These are phyloP conservation scores for Candida loeiensis DNA, from an alignment of 805 yeast species.

Conservation along the genomic window DNA sequence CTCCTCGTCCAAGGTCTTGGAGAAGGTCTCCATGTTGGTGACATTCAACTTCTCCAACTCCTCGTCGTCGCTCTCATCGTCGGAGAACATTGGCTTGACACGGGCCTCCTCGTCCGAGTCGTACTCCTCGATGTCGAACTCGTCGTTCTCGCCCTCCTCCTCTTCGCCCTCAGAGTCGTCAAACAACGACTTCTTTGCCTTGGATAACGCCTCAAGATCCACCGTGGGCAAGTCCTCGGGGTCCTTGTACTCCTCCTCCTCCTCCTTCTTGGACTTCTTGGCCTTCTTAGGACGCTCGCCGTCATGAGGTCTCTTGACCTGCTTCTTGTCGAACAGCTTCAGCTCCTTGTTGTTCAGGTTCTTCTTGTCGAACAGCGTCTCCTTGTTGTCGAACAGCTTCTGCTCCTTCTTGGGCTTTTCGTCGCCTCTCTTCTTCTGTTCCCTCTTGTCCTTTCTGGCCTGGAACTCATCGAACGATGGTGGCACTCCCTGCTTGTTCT, in stretches of 20 bases:
- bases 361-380: conserved; percentile 14
- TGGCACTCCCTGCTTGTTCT: conserved; percentile 90
- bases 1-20: conserved; percentile 60
- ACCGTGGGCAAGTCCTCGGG: conserved; percentile 58
- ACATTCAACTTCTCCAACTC: conserved; percentile 68
- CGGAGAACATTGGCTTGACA: conserved; percentile 76
- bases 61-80: conserved; percentile 53
- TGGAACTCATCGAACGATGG: conserved; percentile 84
- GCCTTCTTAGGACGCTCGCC: conserved; percentile 16
- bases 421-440: conserved; percentile 12
- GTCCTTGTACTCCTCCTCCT: conserved; percentile 29
- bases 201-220: conserved; percentile 60
- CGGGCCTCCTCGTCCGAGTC: conserved; percentile 64
- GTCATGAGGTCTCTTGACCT: conserved; percentile 11
- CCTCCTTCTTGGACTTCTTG: conserved; percentile 21
- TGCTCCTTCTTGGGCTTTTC: conserved; percentile 7
- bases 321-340: conserved; percentile 3
- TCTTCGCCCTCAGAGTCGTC: conserved; percentile 75
- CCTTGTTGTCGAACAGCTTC: conserved; percentile 8
- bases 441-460: conserved; percentile 17
- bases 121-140: conserved; percentile 38
- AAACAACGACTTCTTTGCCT: conserved; percentile 71
- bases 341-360: conserved; percentile 12
- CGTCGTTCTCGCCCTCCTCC: conserved; percentile 43
- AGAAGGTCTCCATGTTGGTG: conserved; percentile 77